Evolutionary conservation across 805 yeast species (phyloP).

Genomic region (Lipomyces kockii): DNA sequence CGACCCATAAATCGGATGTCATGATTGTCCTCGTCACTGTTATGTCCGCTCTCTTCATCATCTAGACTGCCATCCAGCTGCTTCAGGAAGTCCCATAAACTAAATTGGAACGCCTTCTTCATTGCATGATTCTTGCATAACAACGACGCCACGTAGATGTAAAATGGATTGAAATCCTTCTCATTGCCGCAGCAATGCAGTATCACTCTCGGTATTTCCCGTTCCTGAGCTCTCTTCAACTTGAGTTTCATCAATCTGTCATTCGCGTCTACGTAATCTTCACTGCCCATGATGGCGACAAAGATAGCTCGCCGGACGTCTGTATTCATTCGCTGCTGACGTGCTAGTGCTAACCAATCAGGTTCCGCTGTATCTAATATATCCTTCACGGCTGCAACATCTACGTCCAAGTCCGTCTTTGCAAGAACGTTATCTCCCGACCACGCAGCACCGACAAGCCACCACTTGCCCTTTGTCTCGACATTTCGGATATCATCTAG

Average conservation of each 20-base stretch:
- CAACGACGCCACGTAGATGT: slow-evolving; percentile 76
- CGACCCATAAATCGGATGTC: slow-evolving; percentile 41
- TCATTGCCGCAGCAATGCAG: slow-evolving; percentile 87
- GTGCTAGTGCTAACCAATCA: slow-evolving; percentile 87
- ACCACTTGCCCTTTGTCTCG: slow-evolving; percentile 92
- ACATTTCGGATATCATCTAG: slow-evolving; percentile 78
- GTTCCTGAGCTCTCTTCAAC: slow-evolving; percentile 76
- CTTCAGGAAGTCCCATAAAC: slow-evolving; percentile 83
- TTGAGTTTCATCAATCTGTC: slow-evolving; percentile 78
- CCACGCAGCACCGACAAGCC: slow-evolving; percentile 99
- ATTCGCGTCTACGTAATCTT: slow-evolving; percentile 86
- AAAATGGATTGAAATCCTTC: slow-evolving; percentile 84
- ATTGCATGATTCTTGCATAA: slow-evolving; percentile 67
- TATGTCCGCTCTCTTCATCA: slow-evolving; percentile 47
- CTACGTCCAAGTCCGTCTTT: slow-evolving; percentile 44
- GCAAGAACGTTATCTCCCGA: slow-evolving; percentile 55
- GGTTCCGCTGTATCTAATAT: slow-evolving; percentile 73
- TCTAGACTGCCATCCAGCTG: slow-evolving; percentile 63
- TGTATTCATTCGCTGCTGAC: slow-evolving; percentile 89
- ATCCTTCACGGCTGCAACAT: slow-evolving; percentile 58
- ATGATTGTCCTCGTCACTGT: slow-evolving; percentile 41
- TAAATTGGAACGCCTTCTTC: slow-evolving; percentile 84
- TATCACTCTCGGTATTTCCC: slow-evolving; percentile 84
- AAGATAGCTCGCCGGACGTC: slow-evolving; percentile 93
- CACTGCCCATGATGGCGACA: slow-evolving; percentile 92